These are phyloP conservation scores for Trametes elegans DNA, from an alignment of 768 basidiomycete species.

Conservation along the genomic window DNA sequence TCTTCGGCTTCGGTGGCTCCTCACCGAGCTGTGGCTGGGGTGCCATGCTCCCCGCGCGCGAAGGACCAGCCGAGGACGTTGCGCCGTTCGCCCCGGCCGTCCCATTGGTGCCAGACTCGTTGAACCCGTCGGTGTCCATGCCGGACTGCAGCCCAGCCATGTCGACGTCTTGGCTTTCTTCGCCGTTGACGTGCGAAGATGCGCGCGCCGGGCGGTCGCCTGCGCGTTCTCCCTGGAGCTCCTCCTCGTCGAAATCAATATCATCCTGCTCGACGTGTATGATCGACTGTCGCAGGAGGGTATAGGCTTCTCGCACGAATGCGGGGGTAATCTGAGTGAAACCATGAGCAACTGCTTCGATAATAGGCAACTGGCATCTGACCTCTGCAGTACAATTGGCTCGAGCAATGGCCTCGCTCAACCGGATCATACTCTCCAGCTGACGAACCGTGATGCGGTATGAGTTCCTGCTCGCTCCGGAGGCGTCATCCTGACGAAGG, in stretches of 20 bases:
- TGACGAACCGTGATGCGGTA: constrained; percentile 98
- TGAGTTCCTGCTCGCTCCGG: constrained; percentile 84
- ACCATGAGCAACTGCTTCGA: neutral
- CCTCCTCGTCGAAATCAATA: constrained; percentile 95
- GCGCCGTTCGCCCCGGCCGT: constrained; percentile 30
- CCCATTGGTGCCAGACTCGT: constrained; percentile 26
- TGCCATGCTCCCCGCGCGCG: constrained; percentile 24
- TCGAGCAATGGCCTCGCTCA: constrained; percentile 95
- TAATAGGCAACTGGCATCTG: constrained; percentile 20
- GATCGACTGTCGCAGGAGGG: constrained; percentile 92
- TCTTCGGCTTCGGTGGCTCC: constrained; percentile 44
- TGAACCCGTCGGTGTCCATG: constrained; percentile 41
- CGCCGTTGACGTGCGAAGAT: constrained; percentile 30
- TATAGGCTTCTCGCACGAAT: constrained; percentile 95
- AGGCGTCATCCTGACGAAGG: constrained; percentile 88
- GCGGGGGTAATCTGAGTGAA: constrained; percentile 76
- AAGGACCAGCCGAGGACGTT: constrained; percentile 21
- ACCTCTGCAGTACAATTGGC: constrained; percentile 96
- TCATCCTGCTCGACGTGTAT: constrained; percentile 99
- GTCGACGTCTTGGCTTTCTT: constrained; percentile 56
- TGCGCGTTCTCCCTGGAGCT: constrained; percentile 56
- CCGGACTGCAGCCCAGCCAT: constrained; percentile 62
- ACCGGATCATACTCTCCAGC: constrained; percentile 96
- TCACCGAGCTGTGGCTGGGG: constrained; percentile 15
- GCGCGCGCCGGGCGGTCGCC: constrained; percentile 35